A percentile compares a stretch with the other conserved stretches of the same genome.
phyloP scores from a whole-genome alignment of 768 basidiomycete species.

The Phaeolepiota aurea region DNA sequence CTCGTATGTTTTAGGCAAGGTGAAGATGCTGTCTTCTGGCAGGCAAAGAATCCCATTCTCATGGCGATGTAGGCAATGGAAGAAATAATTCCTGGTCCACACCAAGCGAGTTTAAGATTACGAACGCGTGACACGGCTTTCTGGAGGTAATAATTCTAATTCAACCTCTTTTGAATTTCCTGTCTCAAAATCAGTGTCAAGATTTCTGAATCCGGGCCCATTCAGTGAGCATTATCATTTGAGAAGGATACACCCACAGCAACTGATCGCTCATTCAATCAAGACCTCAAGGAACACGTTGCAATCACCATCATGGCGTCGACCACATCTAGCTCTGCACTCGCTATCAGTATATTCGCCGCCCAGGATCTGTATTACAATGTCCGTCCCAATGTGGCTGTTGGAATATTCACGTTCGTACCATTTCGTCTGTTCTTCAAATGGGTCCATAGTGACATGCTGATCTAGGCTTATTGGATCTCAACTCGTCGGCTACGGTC shows the following conservation, averaged over 20 bases:
- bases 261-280: background rate
- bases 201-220: constrained; percentile 52
- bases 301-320: constrained; percentile 55
- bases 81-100: no score
- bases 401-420: constrained; percentile 33
- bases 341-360: constrained; percentile 53
- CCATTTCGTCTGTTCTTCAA: constrained; percentile 6
- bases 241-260: background rate
- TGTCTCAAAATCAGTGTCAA: constrained; percentile 42
- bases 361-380: constrained; percentile 41
- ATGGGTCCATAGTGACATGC: background rate
- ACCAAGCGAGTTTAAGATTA: no score
- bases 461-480: no score
- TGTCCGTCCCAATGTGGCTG: constrained; percentile 32
- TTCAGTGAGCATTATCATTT: constrained; percentile 33
- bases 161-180: constrained; percentile 24
- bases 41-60: no score
- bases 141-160: background rate
- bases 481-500: no score
- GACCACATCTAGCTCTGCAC: constrained; percentile 48
- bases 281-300: constrained; percentile 50
- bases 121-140: no score
- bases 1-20: no score
- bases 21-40: no score
- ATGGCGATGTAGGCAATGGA: no score